These are phyloP conservation scores for Pichia sporocuriosa DNA, from an alignment of 805 yeast species.

Conservation along the genomic window DNA sequence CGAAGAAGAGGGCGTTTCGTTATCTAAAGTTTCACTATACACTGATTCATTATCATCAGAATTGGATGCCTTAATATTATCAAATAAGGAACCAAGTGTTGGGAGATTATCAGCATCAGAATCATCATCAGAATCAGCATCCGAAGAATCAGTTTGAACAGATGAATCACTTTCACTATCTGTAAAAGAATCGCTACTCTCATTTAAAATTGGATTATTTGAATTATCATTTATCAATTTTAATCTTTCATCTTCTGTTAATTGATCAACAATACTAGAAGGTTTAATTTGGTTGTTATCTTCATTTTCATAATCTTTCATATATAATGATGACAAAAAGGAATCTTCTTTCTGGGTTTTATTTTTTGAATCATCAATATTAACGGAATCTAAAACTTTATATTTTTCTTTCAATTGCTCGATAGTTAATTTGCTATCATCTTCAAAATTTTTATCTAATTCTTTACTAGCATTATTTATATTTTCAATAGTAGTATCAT, in stretches of 20 bases:
- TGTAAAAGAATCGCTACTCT: conserved; percentile 10
- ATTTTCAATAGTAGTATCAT: conserved; percentile 21
- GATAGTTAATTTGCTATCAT: conserved; percentile 46
- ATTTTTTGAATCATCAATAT: conserved; percentile 8
- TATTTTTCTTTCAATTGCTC: conserved; percentile 55
- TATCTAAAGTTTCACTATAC: conserved; percentile 24
- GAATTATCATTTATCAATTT: conserved; percentile 16
- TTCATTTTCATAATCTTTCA: conserved; percentile 11
- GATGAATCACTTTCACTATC: conserved; percentile 14
- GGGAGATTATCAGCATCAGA: conserved; percentile 18
- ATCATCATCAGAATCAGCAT: conserved; percentile 13
- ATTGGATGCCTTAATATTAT: conserved; percentile 7
- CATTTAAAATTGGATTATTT: conserved; percentile 16
- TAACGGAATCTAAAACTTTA: conserved; percentile 32
- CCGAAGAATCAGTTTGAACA: conserved; percentile 10
- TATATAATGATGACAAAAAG: conserved; percentile 31
- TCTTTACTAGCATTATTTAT: conserved; percentile 19
- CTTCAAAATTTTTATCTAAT: conserved; percentile 17
- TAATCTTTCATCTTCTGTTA: conserved; percentile 23
- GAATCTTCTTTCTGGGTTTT: neutral
- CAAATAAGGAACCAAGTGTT: conserved; percentile 34
- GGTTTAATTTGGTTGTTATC: neutral
- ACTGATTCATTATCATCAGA: conserved; percentile 29
- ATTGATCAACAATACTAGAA: conserved; percentile 21
- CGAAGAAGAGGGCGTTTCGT: conserved; percentile 32